These are phyloP conservation scores for Triticum dicoccoides DNA, from an alignment of 176 grass and related monocot species.

Conservation along the genomic window DNA sequence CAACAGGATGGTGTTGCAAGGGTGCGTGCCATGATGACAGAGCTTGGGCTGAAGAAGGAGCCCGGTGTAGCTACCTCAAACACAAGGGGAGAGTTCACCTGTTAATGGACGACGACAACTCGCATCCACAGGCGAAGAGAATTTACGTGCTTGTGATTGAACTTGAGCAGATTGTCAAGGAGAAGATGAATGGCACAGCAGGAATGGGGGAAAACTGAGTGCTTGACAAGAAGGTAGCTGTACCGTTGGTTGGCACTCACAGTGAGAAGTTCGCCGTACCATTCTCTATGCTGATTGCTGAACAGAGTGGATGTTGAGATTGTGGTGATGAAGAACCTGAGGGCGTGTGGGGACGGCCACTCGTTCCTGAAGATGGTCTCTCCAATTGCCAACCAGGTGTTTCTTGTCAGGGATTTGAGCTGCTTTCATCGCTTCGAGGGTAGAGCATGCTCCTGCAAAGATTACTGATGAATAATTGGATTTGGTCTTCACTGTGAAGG, in stretches of 20 bases:
- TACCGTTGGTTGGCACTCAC: slow-evolving; percentile 39
- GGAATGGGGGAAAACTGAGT: not conserved
- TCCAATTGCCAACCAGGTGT: slow-evolving; percentile 21
- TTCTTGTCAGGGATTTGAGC: slow-evolving; percentile 57
- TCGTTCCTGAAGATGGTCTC: slow-evolving; percentile 49
- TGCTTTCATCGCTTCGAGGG: slow-evolving; percentile 61
- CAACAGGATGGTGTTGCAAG: slow-evolving; percentile 39
- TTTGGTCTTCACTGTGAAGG: not conserved
- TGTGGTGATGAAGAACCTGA: slow-evolving; percentile 71
- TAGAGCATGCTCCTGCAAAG: slow-evolving; percentile 55
- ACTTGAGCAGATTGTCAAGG: slow-evolving; percentile 47
- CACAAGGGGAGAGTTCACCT: slow-evolving; percentile 47
- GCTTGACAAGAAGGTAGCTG: not conserved
- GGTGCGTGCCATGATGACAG: slow-evolving; percentile 54
- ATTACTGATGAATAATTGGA: slow-evolving; percentile 43
- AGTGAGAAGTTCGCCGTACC: slow-evolving; percentile 64
- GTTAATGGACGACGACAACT: slow-evolving; percentile 74
- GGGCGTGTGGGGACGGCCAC: slow-evolving; percentile 66
- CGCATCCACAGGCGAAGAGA: slow-evolving; percentile 45
- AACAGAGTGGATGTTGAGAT: slow-evolving; percentile 50
- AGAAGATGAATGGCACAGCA: not conserved
- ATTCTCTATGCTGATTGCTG: slow-evolving; percentile 59
- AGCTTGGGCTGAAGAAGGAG: slow-evolving; percentile 59
- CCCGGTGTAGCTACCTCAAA: slow-evolving; percentile 65
- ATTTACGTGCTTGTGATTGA: slow-evolving; percentile 50